phyloP scores from a whole-genome alignment of 176 grass and related monocot species.

The Oryza punctata region DNA sequence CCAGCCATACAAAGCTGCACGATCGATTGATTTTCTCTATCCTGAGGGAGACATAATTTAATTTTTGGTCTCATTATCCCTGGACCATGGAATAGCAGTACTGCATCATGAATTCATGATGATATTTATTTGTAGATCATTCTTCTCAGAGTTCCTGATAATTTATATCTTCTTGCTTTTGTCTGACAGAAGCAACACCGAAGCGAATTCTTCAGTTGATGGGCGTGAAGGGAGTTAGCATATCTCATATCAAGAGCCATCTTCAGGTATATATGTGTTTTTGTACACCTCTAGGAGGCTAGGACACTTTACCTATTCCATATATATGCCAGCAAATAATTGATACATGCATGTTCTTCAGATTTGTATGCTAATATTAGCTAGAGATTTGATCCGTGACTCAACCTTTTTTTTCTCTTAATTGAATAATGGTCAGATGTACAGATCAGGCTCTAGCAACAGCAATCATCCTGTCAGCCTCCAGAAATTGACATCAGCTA shows the following conservation, averaged over 20 bases:
- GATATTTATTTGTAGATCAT: background rate
- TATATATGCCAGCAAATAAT: background rate
- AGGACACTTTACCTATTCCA: background rate
- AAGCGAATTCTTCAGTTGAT: constrained; percentile 89
- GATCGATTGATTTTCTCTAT: too few relatives aligned
- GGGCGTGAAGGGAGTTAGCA: constrained; percentile 67
- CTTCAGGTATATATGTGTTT: constrained; percentile 65
- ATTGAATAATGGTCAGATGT: constrained; percentile 55
- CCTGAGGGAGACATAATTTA: background rate
- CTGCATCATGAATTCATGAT: background rate
- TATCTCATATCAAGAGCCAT: constrained; percentile 98
- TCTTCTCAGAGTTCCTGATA: constrained; percentile 5
- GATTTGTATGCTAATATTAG: background rate
- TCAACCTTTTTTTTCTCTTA: background rate
- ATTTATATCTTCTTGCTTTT: constrained; percentile 30
- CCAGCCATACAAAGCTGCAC: too few relatives aligned
- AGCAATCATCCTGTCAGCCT: constrained; percentile 22
- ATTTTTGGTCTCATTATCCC: background rate
- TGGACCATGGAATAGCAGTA: background rate
- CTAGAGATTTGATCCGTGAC: background rate
- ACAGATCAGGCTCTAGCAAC: constrained; percentile 54
- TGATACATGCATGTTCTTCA: background rate
- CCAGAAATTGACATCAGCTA: constrained; percentile 40
- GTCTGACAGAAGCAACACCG: constrained; percentile 77
- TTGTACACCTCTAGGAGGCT: background rate